Conservation (phyloP, 1,284 basidiomycete genomes). For the Papiliotrema terrestris region DNA sequence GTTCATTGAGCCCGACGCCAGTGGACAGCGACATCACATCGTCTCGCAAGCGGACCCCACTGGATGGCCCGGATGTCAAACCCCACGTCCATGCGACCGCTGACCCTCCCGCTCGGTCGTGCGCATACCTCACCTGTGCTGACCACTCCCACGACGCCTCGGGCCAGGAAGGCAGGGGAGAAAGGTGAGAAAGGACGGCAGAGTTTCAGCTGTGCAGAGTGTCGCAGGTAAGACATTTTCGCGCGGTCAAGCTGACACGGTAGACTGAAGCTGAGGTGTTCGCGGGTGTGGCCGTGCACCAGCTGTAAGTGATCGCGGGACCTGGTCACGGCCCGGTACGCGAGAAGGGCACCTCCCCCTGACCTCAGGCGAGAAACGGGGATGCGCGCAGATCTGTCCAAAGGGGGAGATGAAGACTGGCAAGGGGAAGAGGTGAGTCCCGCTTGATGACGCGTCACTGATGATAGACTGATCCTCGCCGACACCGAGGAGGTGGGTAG, state of each 20-base stretch:
- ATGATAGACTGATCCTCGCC: conserved; percentile 39
- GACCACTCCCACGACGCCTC: not conserved
- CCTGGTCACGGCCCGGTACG: too few species aligned
- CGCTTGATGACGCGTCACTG: not conserved
- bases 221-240: conserved; percentile 25
- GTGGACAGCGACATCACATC: too few species aligned
- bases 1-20: too few species aligned
- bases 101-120: not conserved
- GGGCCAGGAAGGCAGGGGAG: not conserved
- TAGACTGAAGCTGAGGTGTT: conserved; percentile 44
- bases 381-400: conserved; percentile 46
- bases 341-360: not conserved
- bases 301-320: conserved; percentile 23
- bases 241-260: not conserved
- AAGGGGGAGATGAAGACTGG: conserved; percentile 41
- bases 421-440: conserved; percentile 40
- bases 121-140: not conserved
- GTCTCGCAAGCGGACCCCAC: too few species aligned
- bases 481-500: conserved; percentile 38
- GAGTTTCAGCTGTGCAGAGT: conserved; percentile 42
- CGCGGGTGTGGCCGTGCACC: conserved; percentile 43
- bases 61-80: too few species aligned
- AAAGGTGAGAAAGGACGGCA: conserved; percentile 5
- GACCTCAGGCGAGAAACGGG: conserved; percentile 36
- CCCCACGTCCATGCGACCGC: not conserved